Base-by-base conservation (phyloP, 306 rosid species). In the Castanea crenata region DNA sequence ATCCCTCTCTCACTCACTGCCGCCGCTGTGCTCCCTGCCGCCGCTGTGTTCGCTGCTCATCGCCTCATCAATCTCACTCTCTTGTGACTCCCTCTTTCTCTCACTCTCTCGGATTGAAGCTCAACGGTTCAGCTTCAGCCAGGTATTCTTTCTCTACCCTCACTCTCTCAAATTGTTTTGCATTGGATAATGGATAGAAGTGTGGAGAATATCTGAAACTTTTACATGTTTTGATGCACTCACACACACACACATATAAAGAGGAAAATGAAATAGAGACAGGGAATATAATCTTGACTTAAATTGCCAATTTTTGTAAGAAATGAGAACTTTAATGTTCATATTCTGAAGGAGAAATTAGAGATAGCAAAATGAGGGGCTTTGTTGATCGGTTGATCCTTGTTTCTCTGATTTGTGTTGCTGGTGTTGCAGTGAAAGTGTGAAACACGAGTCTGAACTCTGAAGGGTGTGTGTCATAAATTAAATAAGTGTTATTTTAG, bases 401-500 rank as follows among this genome's bases (percentile, higher is more conserved):
- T 23, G 34, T 59, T 59, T 59, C 69, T 29, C 69, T 13, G 31
- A 63, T 29, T 63, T 63, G 35, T 63, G 31, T 14, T 63, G 38
- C 13, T 63, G n/a, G 38, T 13, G 38, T n/a, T 32, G 54, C 19
- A 62, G 19, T 62, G 38, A 62, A 62, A 62, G n/a, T n/a, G n/a
- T n/a, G n/a, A n/a, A n/a, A n/a, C 65, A 27, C 13, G 29, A 62
- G n/a, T 14, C 19, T 11, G 31, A 29, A 6, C 29, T 18, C n/a
- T n/a, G 14, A 63, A 3, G 54, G 54, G 19, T 23, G 21, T 65
- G n/a, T n/a, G n/a, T n/a, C 74, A 35, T 51, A 21, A 62, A n/a
- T n/a, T n/a, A n/a, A n/a, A n/a, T 70, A 44, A 65, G 29, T 68
- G 19, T 51, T 85, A 38, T 55, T 74, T 67, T 14, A 52, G 75